Conservation (phyloP, 768 basidiomycete species). For the Rhodotorula toruloides region DNA sequence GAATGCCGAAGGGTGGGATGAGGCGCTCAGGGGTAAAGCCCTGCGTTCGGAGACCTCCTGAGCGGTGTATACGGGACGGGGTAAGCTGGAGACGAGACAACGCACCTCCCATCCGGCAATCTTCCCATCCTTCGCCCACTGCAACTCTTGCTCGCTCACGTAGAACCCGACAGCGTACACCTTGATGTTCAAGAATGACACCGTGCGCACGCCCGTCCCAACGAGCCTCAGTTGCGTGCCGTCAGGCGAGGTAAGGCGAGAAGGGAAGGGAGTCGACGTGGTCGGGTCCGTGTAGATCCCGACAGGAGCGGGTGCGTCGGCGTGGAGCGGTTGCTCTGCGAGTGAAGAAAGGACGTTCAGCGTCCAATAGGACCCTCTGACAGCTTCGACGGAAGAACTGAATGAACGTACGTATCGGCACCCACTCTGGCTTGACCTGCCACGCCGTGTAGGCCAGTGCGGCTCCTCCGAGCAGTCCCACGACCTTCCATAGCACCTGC, state of each 20-base stretch:
- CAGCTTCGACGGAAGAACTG: neutral
- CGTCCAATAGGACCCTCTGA: too few species aligned
- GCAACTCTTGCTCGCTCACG: slow-evolving; percentile 39
- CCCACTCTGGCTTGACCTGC: slow-evolving; percentile 11
- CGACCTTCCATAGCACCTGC: neutral
- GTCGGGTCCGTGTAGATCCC: slow-evolving; percentile 45
- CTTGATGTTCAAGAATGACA: slow-evolving; percentile 48
- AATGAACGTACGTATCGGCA: slow-evolving; percentile 4
- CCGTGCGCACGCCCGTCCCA: slow-evolving; percentile 49
- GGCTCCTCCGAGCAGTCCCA: neutral
- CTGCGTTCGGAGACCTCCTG: neutral
- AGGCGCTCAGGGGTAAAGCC: slow-evolving; percentile 19
- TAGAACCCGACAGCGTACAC: slow-evolving; percentile 50
- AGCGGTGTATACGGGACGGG: too few species aligned
- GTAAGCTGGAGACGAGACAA: neutral
- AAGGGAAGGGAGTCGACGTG: slow-evolving; percentile 46
- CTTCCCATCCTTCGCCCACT: slow-evolving; percentile 14
- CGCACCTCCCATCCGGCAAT: slow-evolving; percentile 45
- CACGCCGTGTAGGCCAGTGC: neutral
- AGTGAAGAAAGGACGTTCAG: too few species aligned
- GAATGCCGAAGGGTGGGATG: slow-evolving; percentile 22
- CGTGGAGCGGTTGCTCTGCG: slow-evolving; percentile 10
- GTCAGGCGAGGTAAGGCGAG: slow-evolving; percentile 25
- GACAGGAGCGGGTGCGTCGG: slow-evolving; percentile 16
- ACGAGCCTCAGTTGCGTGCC: slow-evolving; percentile 44